These are phyloP conservation scores for Tuctoria greenei DNA, from an alignment of 176 grass and related monocot genomes.

Conservation along the genomic window DNA sequence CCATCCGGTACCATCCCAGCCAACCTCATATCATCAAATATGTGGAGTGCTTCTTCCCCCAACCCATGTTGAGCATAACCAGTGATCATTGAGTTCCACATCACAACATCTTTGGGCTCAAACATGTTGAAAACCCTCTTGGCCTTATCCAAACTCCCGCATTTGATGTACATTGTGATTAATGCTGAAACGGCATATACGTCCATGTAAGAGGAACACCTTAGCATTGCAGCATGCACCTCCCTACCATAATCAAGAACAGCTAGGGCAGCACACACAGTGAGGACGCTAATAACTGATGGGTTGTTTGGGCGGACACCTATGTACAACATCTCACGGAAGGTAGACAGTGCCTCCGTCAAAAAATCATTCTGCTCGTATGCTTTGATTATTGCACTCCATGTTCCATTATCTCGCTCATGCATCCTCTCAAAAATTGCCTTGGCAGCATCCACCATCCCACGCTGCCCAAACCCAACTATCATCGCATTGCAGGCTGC, in stretches of 20 bases:
- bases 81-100: conserved; percentile 90
- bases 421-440: conserved; percentile 53
- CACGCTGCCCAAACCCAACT: conserved; percentile 63
- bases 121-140: conserved; percentile 58
- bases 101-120: conserved; percentile 66
- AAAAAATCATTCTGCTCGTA: conserved; percentile 74
- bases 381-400: conserved; percentile 74
- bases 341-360: conserved; percentile 53
- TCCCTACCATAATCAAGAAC: conserved; percentile 70
- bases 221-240: conserved; percentile 57
- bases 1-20: conserved; percentile 51
- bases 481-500: conserved; percentile 71
- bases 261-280: conserved; percentile 52
- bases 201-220: conserved; percentile 49
- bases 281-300: conserved; percentile 63
- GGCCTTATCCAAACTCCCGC: conserved; percentile 57
- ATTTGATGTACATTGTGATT: conserved; percentile 76
- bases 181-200: conserved; percentile 66
- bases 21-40: conserved; percentile 60
- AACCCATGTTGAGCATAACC: conserved; percentile 75
- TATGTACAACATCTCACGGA: conserved; percentile 53
- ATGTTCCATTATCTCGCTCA: conserved; percentile 53
- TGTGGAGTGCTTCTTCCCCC: conserved; percentile 62
- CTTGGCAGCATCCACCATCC: conserved; percentile 57
- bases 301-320: conserved; percentile 59